These are phyloP conservation scores for Sporothrix inflata DNA, from an alignment of 2,329 filamentous ascomycete genomes.

Conservation along the genomic window DNA sequence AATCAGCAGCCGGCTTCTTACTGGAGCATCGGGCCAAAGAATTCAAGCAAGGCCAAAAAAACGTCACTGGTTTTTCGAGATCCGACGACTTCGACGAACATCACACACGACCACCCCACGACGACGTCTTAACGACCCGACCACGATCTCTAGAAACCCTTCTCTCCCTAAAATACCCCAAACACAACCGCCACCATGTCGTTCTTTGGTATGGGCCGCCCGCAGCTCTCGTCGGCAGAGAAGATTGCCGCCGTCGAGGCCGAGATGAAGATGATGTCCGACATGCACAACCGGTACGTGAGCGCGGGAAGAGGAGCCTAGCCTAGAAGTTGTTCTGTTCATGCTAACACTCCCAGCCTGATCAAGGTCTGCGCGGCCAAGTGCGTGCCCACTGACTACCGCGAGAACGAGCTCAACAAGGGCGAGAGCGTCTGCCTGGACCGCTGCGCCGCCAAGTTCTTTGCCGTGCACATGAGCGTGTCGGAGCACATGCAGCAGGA, in stretches of 20 bases:
- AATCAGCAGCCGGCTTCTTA: slow-evolving; percentile 14
- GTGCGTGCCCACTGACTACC: slow-evolving; percentile 90
- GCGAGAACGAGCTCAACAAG: slow-evolving; percentile 96
- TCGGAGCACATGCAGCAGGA: slow-evolving; percentile 95
- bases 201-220: slow-evolving; percentile 53
- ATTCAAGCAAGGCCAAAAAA: slow-evolving; percentile 16
- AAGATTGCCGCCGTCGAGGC: slow-evolving; percentile 96
- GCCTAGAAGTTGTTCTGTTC: background rate
- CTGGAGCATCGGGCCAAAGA: slow-evolving; percentile 12
- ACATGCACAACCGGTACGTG: slow-evolving; percentile 96
- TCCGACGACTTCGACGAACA: background rate
- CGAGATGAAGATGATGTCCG: slow-evolving; percentile 91
- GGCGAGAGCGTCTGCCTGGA: slow-evolving; percentile 98
- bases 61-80: slow-evolving; percentile 23
- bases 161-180: background rate
- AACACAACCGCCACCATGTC: slow-evolving; percentile 30
- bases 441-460: slow-evolving; percentile 96
- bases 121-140: background rate
- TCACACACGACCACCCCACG: background rate
- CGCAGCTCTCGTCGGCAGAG: slow-evolving; percentile 90
- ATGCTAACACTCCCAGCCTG: slow-evolving; percentile 57
- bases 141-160: background rate
- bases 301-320: background rate
- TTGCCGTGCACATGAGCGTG: slow-evolving; percentile 97
- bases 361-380: slow-evolving; percentile 89